phyloP scores from a whole-genome alignment of 2,329 filamentous ascomycete genomes.

The Cercospora zeae-maydis region DNA sequence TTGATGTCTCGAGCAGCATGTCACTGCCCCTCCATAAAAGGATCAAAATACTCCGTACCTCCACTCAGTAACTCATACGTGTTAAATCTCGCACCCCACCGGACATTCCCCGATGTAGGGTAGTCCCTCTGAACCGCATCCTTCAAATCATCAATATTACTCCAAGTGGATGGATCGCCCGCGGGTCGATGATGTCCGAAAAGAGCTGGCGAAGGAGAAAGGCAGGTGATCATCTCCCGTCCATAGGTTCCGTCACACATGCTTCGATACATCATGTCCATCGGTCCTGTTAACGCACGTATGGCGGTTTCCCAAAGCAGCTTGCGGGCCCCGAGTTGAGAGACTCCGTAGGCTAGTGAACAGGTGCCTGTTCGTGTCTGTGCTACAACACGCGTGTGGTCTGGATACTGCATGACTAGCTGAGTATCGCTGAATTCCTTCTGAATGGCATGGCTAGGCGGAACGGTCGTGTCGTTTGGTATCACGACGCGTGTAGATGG shows the following conservation, averaged over 20 bases:
- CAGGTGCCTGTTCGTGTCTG: not conserved
- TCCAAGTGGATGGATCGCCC: not conserved
- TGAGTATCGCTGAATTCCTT: not conserved
- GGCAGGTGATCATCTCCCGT: not conserved
- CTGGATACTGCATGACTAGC: not conserved
- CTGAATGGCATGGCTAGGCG: not conserved
- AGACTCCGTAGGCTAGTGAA: not conserved
- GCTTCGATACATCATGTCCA: not conserved
- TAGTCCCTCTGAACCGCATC: not conserved
- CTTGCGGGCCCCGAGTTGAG: not conserved
- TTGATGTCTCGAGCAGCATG: too few relatives aligned
- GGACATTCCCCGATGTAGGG: not conserved
- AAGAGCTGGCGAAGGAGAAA: not conserved
- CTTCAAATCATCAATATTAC: not conserved
- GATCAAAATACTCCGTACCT: too few relatives aligned
- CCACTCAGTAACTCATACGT: not conserved
- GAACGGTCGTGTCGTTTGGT: not conserved
- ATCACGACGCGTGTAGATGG: not conserved
- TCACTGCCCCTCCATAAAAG: too few relatives aligned
- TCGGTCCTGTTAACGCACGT: not conserved
- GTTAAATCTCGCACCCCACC: not conserved
- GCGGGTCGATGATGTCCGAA: not conserved
- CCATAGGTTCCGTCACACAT: not conserved
- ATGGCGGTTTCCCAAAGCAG: not conserved
- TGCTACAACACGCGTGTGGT: not conserved